A percentile compares a stretch with the other conserved stretches of the same genome.
phyloP scores from a whole-genome alignment of 441 rosid species.

The Geranium incanum region DNA sequence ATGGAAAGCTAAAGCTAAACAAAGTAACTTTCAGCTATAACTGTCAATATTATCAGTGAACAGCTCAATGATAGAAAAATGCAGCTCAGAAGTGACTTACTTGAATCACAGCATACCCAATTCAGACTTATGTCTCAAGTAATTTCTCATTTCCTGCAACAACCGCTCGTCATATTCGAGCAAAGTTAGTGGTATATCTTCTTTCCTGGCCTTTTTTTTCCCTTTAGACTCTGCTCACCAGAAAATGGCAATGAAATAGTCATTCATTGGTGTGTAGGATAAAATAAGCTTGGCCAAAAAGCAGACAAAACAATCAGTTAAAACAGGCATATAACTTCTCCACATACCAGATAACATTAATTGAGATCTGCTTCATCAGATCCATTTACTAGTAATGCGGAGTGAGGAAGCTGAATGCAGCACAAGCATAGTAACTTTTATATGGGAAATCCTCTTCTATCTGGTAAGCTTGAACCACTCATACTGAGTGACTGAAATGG shows the following conservation, averaged over 20 bases:
- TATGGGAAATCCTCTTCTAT: background rate
- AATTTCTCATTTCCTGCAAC: background rate
- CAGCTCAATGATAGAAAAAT: background rate
- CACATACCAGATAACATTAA: no score
- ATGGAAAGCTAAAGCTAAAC: background rate
- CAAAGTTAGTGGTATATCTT: background rate
- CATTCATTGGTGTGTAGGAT: background rate
- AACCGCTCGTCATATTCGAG: background rate
- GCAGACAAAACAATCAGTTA: background rate
- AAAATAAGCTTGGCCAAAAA: background rate
- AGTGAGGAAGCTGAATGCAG: background rate
- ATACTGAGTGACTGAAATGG: background rate
- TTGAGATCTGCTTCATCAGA: no score
- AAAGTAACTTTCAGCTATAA: background rate
- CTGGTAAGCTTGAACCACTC: background rate
- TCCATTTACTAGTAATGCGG: no score
- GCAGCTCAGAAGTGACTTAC: background rate
- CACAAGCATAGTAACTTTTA: background rate
- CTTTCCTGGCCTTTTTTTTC: background rate
- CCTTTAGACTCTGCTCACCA: background rate
- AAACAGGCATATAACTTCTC: background rate
- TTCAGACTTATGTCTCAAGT: background rate
- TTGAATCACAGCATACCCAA: background rate
- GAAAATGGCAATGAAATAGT: background rate
- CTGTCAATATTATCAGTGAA: background rate